A percentile compares a stretch with the other conserved stretches of the same genome.
phyloP scores from a whole-genome alignment of 495 filamentous ascomycete genomes.

The Sordaria brevicollis region DNA sequence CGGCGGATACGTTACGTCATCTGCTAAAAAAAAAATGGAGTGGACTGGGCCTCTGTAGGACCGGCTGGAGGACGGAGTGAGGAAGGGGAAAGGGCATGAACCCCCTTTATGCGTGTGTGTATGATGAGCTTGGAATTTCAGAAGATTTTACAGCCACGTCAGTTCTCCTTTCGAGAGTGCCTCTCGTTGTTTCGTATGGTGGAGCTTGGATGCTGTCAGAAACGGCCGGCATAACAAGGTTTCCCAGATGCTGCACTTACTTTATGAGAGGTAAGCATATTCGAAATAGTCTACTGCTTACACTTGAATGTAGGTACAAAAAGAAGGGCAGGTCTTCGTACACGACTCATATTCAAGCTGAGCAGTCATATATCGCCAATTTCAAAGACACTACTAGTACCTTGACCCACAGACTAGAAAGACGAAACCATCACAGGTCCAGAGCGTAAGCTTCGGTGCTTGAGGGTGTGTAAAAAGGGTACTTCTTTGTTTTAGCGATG shows the following conservation, averaged over 20 bases:
- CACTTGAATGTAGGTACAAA: neutral
- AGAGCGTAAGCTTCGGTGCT: too few species aligned
- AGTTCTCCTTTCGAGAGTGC: neutral
- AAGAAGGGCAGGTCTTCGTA: neutral
- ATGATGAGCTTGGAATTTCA: neutral
- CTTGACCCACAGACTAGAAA: neutral
- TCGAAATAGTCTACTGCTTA: neutral
- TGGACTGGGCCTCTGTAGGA: neutral
- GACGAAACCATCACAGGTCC: too few species aligned
- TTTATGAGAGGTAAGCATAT: neutral
- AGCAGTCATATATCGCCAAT: too few species aligned
- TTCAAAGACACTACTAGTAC: too few species aligned
- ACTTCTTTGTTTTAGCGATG: too few species aligned
- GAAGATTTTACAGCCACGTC: neutral
- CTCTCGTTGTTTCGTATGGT: neutral
- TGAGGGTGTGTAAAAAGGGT: too few species aligned
- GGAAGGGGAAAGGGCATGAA: neutral
- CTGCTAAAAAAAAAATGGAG: neutral
- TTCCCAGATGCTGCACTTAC: neutral
- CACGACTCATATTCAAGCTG: neutral
- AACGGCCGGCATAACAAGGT: neutral
- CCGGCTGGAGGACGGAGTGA: neutral
- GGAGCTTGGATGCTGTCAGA: neutral
- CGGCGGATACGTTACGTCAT: neutral
- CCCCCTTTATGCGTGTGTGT: neutral